These are phyloP conservation scores for Petasospora rhodanensis DNA, from an alignment of 1,139 yeast species.

Conservation along the genomic window DNA sequence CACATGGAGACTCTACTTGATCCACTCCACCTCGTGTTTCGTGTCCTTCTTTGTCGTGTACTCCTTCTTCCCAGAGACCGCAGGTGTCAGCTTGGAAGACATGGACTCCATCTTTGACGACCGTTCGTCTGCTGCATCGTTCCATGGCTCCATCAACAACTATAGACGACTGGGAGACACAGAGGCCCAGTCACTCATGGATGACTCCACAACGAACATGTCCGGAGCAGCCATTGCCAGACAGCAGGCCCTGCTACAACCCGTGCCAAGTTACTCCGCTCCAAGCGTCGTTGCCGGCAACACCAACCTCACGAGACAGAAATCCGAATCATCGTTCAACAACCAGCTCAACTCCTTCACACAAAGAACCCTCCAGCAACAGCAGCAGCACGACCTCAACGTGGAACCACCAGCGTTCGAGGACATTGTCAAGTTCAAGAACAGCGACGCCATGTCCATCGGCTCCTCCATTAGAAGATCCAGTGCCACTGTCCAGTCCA, in stretches of 20 bases:
- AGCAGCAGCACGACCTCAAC: too few relatives aligned
- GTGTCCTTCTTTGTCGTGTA: constrained; percentile 67
- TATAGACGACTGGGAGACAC: constrained; percentile 23
- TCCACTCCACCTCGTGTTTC: constrained; percentile 75
- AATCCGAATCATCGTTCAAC: constrained; percentile 22
- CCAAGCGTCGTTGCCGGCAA: constrained; percentile 6
- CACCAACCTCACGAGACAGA: constrained; percentile 12
- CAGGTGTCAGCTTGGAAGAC: constrained; percentile 82
- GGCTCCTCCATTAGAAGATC: constrained; percentile 36
- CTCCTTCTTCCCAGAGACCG: constrained; percentile 80
- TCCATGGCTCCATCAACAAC: constrained; percentile 19
- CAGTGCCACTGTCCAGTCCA: constrained; percentile 34
- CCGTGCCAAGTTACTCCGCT: constrained; percentile 8
- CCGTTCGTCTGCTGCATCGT: constrained; percentile 36
- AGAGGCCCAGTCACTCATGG: constrained; percentile 20
- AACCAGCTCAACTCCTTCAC: constrained; percentile 18
- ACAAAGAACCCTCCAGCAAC: constrained; percentile 3
- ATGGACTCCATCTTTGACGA: constrained; percentile 83
- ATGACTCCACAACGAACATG: constrained; percentile 7
- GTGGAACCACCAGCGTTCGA: constrained; percentile 41
- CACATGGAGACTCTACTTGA: constrained; percentile 74
- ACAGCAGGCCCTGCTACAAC: constrained; percentile 13
- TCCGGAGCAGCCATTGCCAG: constrained; percentile 33
- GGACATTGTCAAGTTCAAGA: constrained; percentile 31
- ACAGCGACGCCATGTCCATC: constrained; percentile 29